Evolutionary conservation across 371 early-diverging fungal species (phyloP).

Genomic region (Actinomortierella wolfii): DNA sequence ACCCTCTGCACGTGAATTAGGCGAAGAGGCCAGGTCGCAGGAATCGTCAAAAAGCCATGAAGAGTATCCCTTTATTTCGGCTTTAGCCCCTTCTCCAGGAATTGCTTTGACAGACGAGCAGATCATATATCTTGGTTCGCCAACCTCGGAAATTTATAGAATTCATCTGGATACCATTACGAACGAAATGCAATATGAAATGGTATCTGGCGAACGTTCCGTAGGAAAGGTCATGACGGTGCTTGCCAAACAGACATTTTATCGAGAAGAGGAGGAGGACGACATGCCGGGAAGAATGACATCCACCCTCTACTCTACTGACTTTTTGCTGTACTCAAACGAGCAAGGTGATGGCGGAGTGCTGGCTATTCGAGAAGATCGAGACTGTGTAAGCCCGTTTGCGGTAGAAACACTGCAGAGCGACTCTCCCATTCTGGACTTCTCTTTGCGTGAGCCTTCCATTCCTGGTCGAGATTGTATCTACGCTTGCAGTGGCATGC

Average conservation of each 20-base stretch:
- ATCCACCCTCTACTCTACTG: constrained; percentile 17
- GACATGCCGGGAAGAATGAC: neutral
- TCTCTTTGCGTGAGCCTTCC: constrained; percentile 25
- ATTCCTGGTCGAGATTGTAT: constrained; percentile 31
- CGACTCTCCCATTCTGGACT: constrained; percentile 30
- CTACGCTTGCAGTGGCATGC: constrained; percentile 35
- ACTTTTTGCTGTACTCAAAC: constrained; percentile 29
- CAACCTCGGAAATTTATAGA: constrained; percentile 29
- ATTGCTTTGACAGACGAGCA: constrained; percentile 13
- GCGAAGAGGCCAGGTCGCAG: too few relatives aligned
- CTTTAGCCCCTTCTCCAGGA: constrained; percentile 24
- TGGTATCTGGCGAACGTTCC: constrained; percentile 26
- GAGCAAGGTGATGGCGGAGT: constrained; percentile 36
- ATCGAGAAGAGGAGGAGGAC: constrained; percentile 1
- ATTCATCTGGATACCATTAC: constrained; percentile 18
- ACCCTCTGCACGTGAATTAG: neutral
- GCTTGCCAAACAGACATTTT: constrained; percentile 11
- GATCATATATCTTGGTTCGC: constrained; percentile 38
- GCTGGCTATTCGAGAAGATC: constrained; percentile 28
- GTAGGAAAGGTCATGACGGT: constrained; percentile 28
- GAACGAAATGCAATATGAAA: constrained; percentile 28
- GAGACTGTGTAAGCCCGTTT: constrained; percentile 20
- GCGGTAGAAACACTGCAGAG: constrained; percentile 20
- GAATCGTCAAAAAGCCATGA: neutral
- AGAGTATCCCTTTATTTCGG: constrained; percentile 27